These are phyloP conservation scores for Sordariomycetes sp. DNA, from an alignment of 2,329 filamentous ascomycete genomes.

Conservation along the genomic window DNA sequence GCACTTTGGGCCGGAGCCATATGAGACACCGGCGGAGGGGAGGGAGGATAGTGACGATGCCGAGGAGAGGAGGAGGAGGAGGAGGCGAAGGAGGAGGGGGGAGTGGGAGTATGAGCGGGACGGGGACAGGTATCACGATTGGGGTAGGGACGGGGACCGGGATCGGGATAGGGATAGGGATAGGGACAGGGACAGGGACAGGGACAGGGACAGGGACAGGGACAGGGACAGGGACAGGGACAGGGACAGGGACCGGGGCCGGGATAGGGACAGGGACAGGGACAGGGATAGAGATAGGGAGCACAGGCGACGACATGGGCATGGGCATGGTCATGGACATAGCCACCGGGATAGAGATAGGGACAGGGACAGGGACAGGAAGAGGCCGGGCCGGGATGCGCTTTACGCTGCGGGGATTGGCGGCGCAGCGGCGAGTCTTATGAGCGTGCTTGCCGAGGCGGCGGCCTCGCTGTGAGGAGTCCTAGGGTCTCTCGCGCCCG, in stretches of 20 bases:
- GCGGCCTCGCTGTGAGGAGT: conserved; percentile 15
- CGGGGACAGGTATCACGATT: conserved; percentile 21
- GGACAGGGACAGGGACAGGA: conserved; percentile 19
- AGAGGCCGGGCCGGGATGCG: conserved; percentile 36
- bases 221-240: conserved; percentile 14
- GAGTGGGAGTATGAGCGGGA: conserved; percentile 15
- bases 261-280: conserved; percentile 28
- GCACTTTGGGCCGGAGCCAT: conserved; percentile 34
- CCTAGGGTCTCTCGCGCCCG: no score
- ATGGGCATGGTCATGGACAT: conserved; percentile 12
- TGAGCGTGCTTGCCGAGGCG: conserved; percentile 45
- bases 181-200: conserved; percentile 28
- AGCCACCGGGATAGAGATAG: conserved; percentile 10
- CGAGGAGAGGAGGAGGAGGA: conserved; percentile 1
- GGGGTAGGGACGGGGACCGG: conserved; percentile 19
- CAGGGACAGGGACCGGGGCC: conserved; percentile 20
- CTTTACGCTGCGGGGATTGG: conserved; percentile 45
- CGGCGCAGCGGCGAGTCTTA: conserved; percentile 43
- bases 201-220: conserved; percentile 14
- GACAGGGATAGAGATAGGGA: conserved; percentile 21
- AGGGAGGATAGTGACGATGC: conserved; percentile 19
- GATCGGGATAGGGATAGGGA: conserved; percentile 20
- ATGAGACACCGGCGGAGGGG: conserved; percentile 24
- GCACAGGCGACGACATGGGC: conserved; percentile 7
- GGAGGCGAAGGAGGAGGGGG: conserved; percentile 9